Evolutionary conservation across 2,329 filamentous ascomycete species (phyloP).

Genomic region (Cladosporium sp.): DNA sequence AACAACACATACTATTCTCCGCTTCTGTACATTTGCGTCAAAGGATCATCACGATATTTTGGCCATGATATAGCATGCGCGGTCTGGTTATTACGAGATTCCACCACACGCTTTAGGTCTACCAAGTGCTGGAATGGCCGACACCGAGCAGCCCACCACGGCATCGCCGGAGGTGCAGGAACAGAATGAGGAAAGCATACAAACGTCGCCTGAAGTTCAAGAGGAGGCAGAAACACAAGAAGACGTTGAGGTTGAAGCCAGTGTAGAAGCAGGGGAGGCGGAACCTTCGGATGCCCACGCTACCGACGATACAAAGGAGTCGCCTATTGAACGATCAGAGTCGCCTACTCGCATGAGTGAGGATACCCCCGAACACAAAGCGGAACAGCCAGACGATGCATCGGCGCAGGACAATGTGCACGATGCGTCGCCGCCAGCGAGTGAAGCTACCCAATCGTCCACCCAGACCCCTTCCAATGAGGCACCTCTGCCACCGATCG

Average conservation of each 20-base stretch:
- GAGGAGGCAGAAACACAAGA: background rate
- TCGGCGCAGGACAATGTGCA: background rate
- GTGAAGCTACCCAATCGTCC: background rate
- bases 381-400: background rate
- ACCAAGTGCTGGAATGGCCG: constrained; percentile 31
- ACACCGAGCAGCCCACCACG: constrained; percentile 22
- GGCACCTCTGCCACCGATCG: constrained; percentile 18
- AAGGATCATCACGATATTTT: background rate
- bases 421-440: constrained; percentile 10
- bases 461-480: constrained; percentile 17
- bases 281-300: background rate
- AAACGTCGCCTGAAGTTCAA: background rate
- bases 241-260: background rate
- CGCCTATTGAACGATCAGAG: background rate
- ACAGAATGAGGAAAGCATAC: background rate
- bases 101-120: constrained; percentile 14
- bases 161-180: constrained; percentile 20
- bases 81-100: constrained; percentile 1
- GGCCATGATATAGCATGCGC: constrained; percentile 14
- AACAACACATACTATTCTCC: background rate
- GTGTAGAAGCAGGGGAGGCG: background rate
- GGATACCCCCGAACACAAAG: background rate
- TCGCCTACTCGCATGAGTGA: background rate
- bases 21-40: background rate
- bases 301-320: constrained; percentile 14